Base-by-base conservation (phyloP, 768 basidiomycete species). In the Trametes sanguinea region DNA sequence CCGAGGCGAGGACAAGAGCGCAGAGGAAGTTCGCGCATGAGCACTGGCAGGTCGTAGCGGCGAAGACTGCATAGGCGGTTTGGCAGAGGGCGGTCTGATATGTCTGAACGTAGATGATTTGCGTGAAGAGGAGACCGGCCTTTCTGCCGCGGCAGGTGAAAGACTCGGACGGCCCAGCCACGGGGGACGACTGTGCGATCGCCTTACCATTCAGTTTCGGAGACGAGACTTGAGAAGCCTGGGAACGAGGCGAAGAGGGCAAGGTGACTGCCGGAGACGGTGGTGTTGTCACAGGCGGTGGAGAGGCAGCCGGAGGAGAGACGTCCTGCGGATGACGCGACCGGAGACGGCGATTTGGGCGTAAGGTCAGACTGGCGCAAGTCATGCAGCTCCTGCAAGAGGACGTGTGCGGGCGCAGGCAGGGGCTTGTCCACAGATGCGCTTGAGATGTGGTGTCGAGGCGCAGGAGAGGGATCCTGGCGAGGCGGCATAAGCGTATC, bases 41-140 rank as follows among this genome's bases (percentile, higher is more conserved):
- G 65, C 59, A 39, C 61, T 66, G 7, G 72, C 65, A 0, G 73
- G 71, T 6, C 77, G 74, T 14, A 79, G 68, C 7, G 79, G 74
- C 13, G 78, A 79, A 1, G 75, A 69, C 13, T 72, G 65, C 11
- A 74, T 29, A 1, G 73, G 61, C 4, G 67, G 57, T 29, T 68
- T 48, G 60, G 70, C 13, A 33, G 72, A 61, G n/a, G 71, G 35
- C 16, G 62, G 29, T 5, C 74, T 72, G 17, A 86, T 67, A 51
- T 79, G 83, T 30, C 85, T 79, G 69, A 86, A 85, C 0, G 83
- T 84, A 1, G 85, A 81, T 2, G 76, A 66, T 63, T 77, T 83
- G 48, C 76, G 70, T 9, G 71, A 57, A 9, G 68, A 54, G 2
- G 65, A 14, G 10, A 65, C 29, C 5, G 67, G 60, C 35, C 57